A percentile compares a stretch with the other conserved stretches of the same genome.
Evolutionary conservation across 1,139 yeast genomes (phyloP).

Genomic region (Yamadazyma triangularis): DNA sequence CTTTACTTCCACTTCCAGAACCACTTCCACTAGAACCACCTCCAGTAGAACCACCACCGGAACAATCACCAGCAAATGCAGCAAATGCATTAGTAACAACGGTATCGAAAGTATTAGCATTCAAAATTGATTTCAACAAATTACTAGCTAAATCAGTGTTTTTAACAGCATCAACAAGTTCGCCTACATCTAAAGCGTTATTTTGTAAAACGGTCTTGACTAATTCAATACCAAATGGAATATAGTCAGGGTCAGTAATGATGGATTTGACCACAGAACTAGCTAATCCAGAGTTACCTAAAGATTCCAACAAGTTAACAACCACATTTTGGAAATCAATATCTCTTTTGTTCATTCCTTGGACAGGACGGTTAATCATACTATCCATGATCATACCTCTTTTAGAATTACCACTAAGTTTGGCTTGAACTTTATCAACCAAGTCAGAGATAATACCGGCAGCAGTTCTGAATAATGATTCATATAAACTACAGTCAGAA

Average conservation of each 20-base stretch:
- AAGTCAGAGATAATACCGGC: slow-evolving; percentile 24
- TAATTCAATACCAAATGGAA: slow-evolving; percentile 36
- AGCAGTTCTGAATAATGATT: slow-evolving; percentile 31
- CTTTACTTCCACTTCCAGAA: slow-evolving; percentile 10
- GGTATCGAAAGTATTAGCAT: slow-evolving; percentile 30
- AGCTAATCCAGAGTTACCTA: slow-evolving; percentile 41
- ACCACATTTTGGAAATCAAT: slow-evolving; percentile 26
- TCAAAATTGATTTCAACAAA: slow-evolving; percentile 33
- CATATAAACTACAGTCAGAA: slow-evolving; percentile 39
- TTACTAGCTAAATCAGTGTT: slow-evolving; percentile 33
- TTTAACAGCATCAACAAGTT: slow-evolving; percentile 29
- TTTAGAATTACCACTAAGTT: slow-evolving; percentile 13
- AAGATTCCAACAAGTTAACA: slow-evolving; percentile 37
- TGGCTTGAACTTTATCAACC: slow-evolving; percentile 23
- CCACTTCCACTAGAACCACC: slow-evolving; percentile 8
- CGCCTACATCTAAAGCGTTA: slow-evolving; percentile 25
- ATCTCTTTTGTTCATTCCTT: slow-evolving; percentile 10
- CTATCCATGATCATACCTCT: slow-evolving; percentile 12
- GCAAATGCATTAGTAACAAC: slow-evolving; percentile 39
- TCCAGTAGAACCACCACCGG: slow-evolving; percentile 7
- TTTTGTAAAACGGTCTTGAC: slow-evolving; percentile 25
- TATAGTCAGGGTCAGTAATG: slow-evolving; percentile 34
- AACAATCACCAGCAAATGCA: slow-evolving; percentile 39
- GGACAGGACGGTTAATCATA: slow-evolving; percentile 1
- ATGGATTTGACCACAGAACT: slow-evolving; percentile 37